Conservation (phyloP, 208 protist species). For the Hexamita inflata region DNA sequence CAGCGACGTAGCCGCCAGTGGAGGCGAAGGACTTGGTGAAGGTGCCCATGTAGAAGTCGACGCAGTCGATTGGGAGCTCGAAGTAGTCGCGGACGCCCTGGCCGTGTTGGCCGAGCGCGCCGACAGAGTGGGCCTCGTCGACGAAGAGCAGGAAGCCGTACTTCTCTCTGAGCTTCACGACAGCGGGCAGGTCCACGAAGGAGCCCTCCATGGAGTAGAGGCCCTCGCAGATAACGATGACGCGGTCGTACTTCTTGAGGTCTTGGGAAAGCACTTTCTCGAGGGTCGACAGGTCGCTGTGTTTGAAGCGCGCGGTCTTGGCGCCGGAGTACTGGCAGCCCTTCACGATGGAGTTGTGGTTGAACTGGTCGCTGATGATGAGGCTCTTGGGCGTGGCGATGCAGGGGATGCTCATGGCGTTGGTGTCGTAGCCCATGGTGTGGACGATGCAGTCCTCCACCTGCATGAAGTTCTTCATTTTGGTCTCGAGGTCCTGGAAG, state of each 20-base stretch:
- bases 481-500: slow-evolving; percentile 42
- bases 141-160: slow-evolving; percentile 60
- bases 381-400: slow-evolving; percentile 43
- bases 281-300: slow-evolving; percentile 55
- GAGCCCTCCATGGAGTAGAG: slow-evolving; percentile 63
- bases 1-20: slow-evolving; percentile 57
- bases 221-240: slow-evolving; percentile 56
- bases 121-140: slow-evolving; percentile 66
- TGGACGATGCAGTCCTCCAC: slow-evolving; percentile 54
- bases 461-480: slow-evolving; percentile 50
- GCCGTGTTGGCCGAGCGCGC: slow-evolving; percentile 54
- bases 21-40: slow-evolving; percentile 63
- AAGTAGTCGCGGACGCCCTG: slow-evolving; percentile 53
- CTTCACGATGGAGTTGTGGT: slow-evolving; percentile 55
- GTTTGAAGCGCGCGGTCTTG: slow-evolving; percentile 52
- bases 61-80: slow-evolving; percentile 44
- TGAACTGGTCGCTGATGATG: slow-evolving; percentile 54
- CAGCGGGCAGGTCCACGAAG: slow-evolving; percentile 45
- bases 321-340: slow-evolving; percentile 51
- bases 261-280: slow-evolving; percentile 58
- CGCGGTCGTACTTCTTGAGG: slow-evolving; percentile 65
- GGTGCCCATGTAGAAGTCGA: slow-evolving; percentile 67
- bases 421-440: slow-evolving; percentile 63
- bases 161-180: slow-evolving; percentile 59
- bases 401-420: slow-evolving; percentile 51